Evolutionary conservation across 306 rosid species (phyloP).

Genomic region (Ceratonia siliqua): DNA sequence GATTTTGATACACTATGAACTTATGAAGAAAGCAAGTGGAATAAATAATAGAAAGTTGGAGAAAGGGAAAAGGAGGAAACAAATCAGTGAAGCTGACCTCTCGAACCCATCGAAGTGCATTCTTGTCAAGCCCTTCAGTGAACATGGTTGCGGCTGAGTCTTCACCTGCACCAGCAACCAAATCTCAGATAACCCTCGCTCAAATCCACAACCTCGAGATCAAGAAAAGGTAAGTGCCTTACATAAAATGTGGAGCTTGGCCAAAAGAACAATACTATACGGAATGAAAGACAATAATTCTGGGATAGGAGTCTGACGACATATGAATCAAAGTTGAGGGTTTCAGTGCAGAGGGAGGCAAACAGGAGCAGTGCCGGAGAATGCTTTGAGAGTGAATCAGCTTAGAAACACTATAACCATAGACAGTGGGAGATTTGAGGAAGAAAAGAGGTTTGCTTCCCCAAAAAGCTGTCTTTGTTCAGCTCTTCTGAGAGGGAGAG

Average conservation of each 20-base stretch:
- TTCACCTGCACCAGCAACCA: conserved; percentile 34
- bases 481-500: not conserved
- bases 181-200: conserved; percentile 31
- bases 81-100: conserved; percentile 54
- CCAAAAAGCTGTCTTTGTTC: conserved; percentile 32
- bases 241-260: not conserved
- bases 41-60: not conserved
- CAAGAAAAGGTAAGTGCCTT: not conserved
- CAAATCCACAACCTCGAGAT: not conserved
- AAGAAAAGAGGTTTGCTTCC: conserved; percentile 30
- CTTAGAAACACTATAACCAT: not conserved
- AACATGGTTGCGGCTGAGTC: conserved; percentile 52
- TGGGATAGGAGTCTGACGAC: conserved; percentile 22
- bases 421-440: conserved; percentile 16
- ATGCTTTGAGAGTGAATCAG: conserved; percentile 24
- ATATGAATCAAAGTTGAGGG: conserved; percentile 22
- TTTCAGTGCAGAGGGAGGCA: not conserved
- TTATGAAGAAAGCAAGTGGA: not conserved
- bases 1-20: conserved; percentile 9
- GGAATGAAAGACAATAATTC: not conserved
- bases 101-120: conserved; percentile 86
- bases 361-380: conserved; percentile 25
- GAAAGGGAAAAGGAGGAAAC: not conserved
- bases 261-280: not conserved
- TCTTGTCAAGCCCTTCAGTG: conserved; percentile 85